Conservation (phyloP, 352 stramenopile genomes). For the Saprolegnia diclina region DNA sequence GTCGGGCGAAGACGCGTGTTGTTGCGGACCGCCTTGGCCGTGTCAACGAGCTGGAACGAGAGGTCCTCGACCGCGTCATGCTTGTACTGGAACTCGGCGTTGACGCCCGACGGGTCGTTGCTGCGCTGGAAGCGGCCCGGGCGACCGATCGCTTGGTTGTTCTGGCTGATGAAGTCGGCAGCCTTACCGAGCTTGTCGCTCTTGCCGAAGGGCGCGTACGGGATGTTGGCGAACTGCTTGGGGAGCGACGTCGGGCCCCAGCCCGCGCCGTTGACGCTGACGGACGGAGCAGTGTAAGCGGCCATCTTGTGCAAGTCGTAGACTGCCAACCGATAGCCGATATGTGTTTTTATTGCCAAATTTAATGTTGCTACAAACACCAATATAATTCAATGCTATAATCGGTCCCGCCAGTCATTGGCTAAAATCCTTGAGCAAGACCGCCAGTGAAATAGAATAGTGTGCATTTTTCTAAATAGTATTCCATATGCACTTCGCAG, state of each 20-base stretch:
- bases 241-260: slow-evolving; percentile 84
- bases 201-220: slow-evolving; percentile 95
- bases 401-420: too few species aligned
- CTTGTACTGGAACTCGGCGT: slow-evolving; percentile 93
- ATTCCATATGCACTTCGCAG: too few species aligned
- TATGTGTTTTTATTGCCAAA: background rate
- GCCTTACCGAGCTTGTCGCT: slow-evolving; percentile 91
- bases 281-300: slow-evolving; percentile 61
- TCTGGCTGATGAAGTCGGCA: slow-evolving; percentile 83
- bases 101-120: slow-evolving; percentile 73
- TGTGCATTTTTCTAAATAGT: too few species aligned
- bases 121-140: slow-evolving; percentile 24
- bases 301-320: slow-evolving; percentile 39
- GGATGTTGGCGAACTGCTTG: slow-evolving; percentile 89
- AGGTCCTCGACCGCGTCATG: slow-evolving; percentile 87
- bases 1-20: slow-evolving; percentile 73
- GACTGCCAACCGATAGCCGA: slow-evolving; percentile 1
- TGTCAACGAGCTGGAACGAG: slow-evolving; percentile 93
- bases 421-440: too few species aligned
- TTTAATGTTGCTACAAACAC: background rate
- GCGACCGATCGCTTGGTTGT: slow-evolving; percentile 24
- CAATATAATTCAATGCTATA: too few species aligned
- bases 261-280: slow-evolving; percentile 76
- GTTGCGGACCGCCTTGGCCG: slow-evolving; percentile 77
- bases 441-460: too few species aligned